Percentiles rank a stretch among this genome's conserved stretches.
Evolutionary conservation across 2,329 filamentous ascomycete genomes (phyloP).

Genomic region (Parasarocladium wereldwijsianum): DNA sequence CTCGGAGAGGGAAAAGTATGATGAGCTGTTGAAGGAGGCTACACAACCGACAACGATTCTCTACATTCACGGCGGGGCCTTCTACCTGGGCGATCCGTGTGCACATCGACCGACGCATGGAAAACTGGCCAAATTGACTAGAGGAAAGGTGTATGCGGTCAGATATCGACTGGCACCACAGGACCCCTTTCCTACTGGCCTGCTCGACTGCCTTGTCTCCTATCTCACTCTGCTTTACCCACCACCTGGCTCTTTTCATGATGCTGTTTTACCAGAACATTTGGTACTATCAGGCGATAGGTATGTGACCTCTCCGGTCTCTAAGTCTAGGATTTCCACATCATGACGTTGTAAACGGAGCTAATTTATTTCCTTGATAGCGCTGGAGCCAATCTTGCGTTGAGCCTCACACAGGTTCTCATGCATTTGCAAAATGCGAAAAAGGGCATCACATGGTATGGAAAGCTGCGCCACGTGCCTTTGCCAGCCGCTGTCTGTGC

Average conservation of each 20-base stretch:
- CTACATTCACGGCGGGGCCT: slow-evolving; percentile 66
- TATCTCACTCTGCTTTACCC: slow-evolving; percentile 64
- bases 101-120: slow-evolving; percentile 46
- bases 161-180: slow-evolving; percentile 65
- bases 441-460: slow-evolving; percentile 43
- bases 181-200: slow-evolving; percentile 56
- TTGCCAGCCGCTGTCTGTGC: slow-evolving; percentile 51
- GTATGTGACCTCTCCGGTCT: slow-evolving; percentile 17
- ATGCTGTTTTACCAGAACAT: slow-evolving; percentile 45
- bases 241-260: slow-evolving; percentile 50
- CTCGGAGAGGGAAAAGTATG: slow-evolving; percentile 50
- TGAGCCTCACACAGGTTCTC: slow-evolving; percentile 53
- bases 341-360: too few species aligned
- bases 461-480: slow-evolving; percentile 39
- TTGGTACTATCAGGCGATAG: slow-evolving; percentile 62
- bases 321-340: slow-evolving; percentile 6
- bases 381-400: slow-evolving; percentile 57
- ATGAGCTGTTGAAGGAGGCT: slow-evolving; percentile 51
- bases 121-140: slow-evolving; percentile 49
- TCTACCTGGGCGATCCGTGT: slow-evolving; percentile 56
- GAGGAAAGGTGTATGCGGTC: slow-evolving; percentile 55
- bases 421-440: slow-evolving; percentile 41
- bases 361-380: slow-evolving; percentile 25
- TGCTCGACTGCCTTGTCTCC: slow-evolving; percentile 57
- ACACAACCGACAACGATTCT: slow-evolving; percentile 48